phyloP scores from a whole-genome alignment of 129 eudicot species.

The Sambucus nigra region DNA sequence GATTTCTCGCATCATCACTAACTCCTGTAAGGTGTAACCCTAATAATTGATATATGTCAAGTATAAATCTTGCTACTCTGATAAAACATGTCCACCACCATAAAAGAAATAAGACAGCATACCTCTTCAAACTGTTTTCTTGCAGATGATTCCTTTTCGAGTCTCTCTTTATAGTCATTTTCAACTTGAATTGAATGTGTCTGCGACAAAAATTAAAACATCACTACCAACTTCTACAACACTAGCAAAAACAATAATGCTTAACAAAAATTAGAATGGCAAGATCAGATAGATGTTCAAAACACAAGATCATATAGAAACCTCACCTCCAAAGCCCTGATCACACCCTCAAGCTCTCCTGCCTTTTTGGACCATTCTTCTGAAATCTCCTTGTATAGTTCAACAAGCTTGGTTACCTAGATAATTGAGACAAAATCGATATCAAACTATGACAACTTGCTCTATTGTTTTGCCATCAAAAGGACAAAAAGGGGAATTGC shows the following conservation, averaged over 20 bases:
- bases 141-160: constrained; percentile 55
- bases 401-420: constrained; percentile 69
- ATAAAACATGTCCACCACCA: background rate
- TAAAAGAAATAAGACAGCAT: background rate
- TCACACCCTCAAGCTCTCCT: constrained; percentile 95
- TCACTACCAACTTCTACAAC: background rate
- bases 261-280: no score
- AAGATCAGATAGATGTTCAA: constrained; percentile 2
- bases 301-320: background rate
- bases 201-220: constrained; percentile 16
- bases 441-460: no score
- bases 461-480: no score
- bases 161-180: constrained; percentile 66
- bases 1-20: no score
- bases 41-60: no score
- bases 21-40: background rate
- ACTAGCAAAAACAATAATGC: background rate
- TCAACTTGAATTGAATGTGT: constrained; percentile 72
- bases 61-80: background rate
- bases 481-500: no score
- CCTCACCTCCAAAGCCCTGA: constrained; percentile 78
- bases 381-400: constrained; percentile 79
- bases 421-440: background rate
- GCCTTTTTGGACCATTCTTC: constrained; percentile 98
- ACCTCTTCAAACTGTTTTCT: constrained; percentile 57